Conservation (phyloP, 257 asterid genomes). For the Solanum etuberosum region DNA sequence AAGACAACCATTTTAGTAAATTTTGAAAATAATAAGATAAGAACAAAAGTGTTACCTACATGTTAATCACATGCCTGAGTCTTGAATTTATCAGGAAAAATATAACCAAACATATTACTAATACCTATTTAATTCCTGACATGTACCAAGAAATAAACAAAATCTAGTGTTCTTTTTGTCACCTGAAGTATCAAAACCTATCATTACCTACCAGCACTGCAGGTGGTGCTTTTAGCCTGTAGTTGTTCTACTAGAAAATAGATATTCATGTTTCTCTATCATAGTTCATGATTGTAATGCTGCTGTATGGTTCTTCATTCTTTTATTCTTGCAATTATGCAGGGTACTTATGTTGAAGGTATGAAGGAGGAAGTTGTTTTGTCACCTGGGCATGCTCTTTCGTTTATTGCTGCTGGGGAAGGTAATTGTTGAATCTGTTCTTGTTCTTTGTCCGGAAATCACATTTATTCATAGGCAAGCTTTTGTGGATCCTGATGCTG, state of each 20-base stretch:
- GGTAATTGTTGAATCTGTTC: constrained; percentile 31
- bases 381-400: constrained; percentile 99
- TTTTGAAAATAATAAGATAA: neutral
- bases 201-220: neutral
- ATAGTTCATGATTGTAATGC: neutral
- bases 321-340: constrained; percentile 7
- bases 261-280: neutral
- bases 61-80: neutral
- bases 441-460: neutral
- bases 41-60: neutral
- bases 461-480: neutral
- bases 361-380: constrained; percentile 96
- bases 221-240: neutral
- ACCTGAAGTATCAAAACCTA: neutral
- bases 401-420: constrained; percentile 99
- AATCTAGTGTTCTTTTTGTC: neutral
- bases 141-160: neutral
- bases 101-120: neutral
- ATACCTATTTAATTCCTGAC: neutral
- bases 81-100: neutral
- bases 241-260: neutral
- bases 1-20: neutral
- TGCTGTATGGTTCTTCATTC: neutral
- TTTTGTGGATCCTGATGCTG: neutral
- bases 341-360: constrained; percentile 99